A percentile compares a stretch with the other conserved stretches of the same genome.
phyloP scores from a whole-genome alignment of 139 green algal genomes.

The Nannochloris sp. region DNA sequence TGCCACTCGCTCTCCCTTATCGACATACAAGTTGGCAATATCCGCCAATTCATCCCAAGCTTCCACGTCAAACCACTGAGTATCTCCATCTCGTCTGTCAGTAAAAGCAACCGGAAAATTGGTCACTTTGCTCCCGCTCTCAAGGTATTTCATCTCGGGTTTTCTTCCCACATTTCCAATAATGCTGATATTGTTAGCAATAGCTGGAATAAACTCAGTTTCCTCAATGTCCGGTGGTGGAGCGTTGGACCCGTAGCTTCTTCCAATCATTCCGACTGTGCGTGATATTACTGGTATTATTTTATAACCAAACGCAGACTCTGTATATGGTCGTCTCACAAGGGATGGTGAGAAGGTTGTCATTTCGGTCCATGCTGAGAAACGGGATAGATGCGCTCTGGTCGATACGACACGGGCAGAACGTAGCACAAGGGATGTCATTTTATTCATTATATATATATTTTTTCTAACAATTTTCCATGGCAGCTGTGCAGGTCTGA shows the following conservation, averaged over 20 bases:
- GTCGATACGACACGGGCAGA: not conserved
- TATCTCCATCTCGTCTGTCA: slow-evolving; percentile 7
- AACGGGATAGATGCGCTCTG: too few relatives aligned
- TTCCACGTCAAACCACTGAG: slow-evolving; percentile 28
- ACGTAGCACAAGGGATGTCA: not conserved
- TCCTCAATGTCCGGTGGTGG: slow-evolving; percentile 1
- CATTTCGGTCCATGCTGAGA: too few relatives aligned
- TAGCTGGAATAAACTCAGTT: slow-evolving; percentile 3
- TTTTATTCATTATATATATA: not conserved
- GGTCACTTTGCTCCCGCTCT: slow-evolving; percentile 20
- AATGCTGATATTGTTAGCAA: slow-evolving; percentile 7
- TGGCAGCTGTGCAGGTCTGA: not conserved
- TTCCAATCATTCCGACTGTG: not conserved
- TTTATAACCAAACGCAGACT: too few relatives aligned
- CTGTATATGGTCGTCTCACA: too few relatives aligned
- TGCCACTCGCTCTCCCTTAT: slow-evolving; percentile 20
- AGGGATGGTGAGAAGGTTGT: too few relatives aligned
- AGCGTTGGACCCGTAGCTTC: not conserved
- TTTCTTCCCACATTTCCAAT: slow-evolving; percentile 23
- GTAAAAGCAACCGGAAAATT: slow-evolving; percentile 12
- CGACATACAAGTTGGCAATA: slow-evolving; percentile 3
- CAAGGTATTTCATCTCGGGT: slow-evolving; percentile 12
- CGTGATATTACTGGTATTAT: too few relatives aligned
- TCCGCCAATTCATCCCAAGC: slow-evolving; percentile 23
- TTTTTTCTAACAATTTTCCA: not conserved